A percentile compares a stretch with the other conserved stretches of the same genome.
Conservation (phyloP, 2,329 filamentous ascomycete species). For the Exophiala oligosperma region DNA sequence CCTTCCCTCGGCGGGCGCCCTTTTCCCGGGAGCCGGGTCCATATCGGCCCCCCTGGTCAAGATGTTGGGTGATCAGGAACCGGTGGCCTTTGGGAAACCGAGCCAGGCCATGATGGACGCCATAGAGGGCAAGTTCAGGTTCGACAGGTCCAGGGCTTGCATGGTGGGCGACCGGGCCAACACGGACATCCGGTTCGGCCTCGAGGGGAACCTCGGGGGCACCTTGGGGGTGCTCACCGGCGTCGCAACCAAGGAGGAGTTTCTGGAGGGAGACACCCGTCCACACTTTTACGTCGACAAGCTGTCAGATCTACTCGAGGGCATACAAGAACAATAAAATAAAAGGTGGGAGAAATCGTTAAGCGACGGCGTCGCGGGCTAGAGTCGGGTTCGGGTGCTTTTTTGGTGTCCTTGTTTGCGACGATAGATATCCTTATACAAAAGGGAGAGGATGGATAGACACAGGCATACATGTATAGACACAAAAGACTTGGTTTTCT, state of each 20-base stretch:
- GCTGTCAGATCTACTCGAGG: constrained; percentile 68
- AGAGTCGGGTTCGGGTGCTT: too few species aligned
- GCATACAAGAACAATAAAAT: neutral
- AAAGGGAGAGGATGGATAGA: too few species aligned
- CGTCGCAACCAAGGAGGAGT: constrained; percentile 76
- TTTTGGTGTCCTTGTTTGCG: too few species aligned
- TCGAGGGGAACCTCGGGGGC: constrained; percentile 86
- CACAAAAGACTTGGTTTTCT: too few species aligned
- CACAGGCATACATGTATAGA: too few species aligned
- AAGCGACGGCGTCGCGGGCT: too few species aligned
- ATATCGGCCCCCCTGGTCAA: constrained; percentile 75
- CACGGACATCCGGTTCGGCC: constrained; percentile 93
- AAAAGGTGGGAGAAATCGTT: too few species aligned
- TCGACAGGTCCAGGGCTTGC: constrained; percentile 80
- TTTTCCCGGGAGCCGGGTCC: constrained; percentile 91
- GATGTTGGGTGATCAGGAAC: constrained; percentile 63
- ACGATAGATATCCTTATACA: too few species aligned
- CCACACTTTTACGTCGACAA: constrained; percentile 83
- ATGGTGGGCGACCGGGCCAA: constrained; percentile 95
- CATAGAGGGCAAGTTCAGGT: constrained; percentile 90
- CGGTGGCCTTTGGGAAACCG: constrained; percentile 84
- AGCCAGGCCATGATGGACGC: constrained; percentile 99
- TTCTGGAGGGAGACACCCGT: constrained; percentile 72
- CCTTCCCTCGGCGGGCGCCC: constrained; percentile 73
- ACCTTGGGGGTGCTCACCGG: constrained; percentile 90